Conservation (phyloP, 352 stramenopile species). For the Pilasporangium apinafurcum region DNA sequence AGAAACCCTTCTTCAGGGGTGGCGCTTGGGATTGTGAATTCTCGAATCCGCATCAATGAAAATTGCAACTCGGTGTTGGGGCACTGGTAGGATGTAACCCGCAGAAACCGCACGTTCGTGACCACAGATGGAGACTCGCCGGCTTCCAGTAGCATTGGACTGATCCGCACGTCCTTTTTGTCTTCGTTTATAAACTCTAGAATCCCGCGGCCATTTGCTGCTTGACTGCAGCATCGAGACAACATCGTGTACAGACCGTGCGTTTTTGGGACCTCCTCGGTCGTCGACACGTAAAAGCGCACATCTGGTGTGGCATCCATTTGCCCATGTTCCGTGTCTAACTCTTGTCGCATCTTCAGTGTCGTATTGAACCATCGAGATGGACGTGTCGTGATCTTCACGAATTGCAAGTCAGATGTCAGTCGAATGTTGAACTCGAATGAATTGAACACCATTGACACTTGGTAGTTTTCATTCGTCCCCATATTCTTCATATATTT, state of each 20-base stretch:
- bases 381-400: constrained; percentile 51
- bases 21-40: constrained; percentile 46
- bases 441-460: constrained; percentile 49
- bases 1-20: constrained; percentile 43
- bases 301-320: constrained; percentile 73
- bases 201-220: constrained; percentile 37
- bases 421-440: constrained; percentile 67
- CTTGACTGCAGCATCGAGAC: constrained; percentile 17
- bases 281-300: constrained; percentile 73
- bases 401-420: constrained; percentile 43
- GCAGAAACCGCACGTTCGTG: constrained; percentile 54
- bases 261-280: constrained; percentile 42
- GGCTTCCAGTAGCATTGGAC: constrained; percentile 30
- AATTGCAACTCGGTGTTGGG: constrained; percentile 20
- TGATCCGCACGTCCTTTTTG: constrained; percentile 45
- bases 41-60: constrained; percentile 43
- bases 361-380: constrained; percentile 73
- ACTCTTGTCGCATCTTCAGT: constrained; percentile 78
- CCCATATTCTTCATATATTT: constrained; percentile 34
- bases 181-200: constrained; percentile 39
- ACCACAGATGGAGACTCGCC: constrained; percentile 32
- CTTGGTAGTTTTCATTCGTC: constrained; percentile 43
- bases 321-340: constrained; percentile 39
- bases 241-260: constrained; percentile 35
- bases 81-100: constrained; percentile 34